These are phyloP conservation scores for Podospora appendiculata DNA, from an alignment of 495 filamentous ascomycete genomes.

Conservation along the genomic window DNA sequence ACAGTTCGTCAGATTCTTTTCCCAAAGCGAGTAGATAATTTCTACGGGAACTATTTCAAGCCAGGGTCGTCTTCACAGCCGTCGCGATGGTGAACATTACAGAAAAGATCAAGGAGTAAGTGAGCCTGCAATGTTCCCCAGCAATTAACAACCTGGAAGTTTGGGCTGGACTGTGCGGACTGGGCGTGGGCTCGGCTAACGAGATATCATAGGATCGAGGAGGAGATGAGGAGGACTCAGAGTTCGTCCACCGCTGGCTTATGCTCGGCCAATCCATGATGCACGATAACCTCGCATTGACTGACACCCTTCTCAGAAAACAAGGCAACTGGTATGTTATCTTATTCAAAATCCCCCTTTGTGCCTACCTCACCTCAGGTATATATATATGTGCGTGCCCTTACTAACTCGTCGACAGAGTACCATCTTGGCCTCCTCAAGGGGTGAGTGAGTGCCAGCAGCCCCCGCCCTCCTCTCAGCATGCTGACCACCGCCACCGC, in stretches of 20 bases:
- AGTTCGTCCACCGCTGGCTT: conserved; percentile 43
- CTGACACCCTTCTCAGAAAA: conserved; percentile 61
- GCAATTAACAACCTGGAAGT: too few species aligned
- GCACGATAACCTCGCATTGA: background rate
- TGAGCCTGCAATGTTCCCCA: background rate
- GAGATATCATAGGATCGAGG: conserved; percentile 71
- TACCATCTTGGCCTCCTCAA: conserved; percentile 97
- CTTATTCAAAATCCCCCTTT: too few species aligned
- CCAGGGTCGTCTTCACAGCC: conserved; percentile 13
- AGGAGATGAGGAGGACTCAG: conserved; percentile 98
- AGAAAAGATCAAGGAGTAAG: conserved; percentile 98
- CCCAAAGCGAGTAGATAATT: background rate
- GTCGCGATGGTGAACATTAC: conserved; percentile 98
- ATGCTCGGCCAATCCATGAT: background rate
- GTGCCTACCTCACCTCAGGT: too few species aligned
- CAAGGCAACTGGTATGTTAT: conserved; percentile 82
- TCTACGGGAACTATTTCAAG: background rate
- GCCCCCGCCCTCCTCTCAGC: too few species aligned
- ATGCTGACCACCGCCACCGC: conserved; percentile 10
- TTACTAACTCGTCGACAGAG: conserved; percentile 43
- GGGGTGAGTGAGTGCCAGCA: conserved; percentile 53
- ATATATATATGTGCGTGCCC: too few species aligned
- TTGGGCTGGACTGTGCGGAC: background rate
- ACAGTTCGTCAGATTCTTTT: background rate
- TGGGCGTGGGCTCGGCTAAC: conserved; percentile 11